These are phyloP conservation scores for Magnusiomyces sp. DNA, from an alignment of 1,139 yeast genomes.

Conservation along the genomic window DNA sequence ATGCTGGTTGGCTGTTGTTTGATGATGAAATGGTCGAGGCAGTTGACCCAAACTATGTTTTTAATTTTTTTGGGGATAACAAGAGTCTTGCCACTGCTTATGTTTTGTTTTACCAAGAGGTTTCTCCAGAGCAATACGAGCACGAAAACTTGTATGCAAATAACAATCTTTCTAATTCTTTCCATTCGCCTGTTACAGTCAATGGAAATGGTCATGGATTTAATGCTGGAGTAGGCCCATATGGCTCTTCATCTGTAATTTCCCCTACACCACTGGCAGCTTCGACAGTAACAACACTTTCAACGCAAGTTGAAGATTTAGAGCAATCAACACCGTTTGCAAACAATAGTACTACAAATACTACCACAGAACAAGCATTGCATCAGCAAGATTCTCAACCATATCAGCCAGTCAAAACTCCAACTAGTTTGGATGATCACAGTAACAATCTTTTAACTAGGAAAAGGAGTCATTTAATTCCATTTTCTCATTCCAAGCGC, in stretches of 20 bases:
- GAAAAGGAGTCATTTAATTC: neutral
- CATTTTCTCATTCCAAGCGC: neutral
- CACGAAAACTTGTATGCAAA: slow-evolving; percentile 11
- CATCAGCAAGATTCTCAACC: neutral
- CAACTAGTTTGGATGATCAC: neutral
- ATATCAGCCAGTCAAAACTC: neutral
- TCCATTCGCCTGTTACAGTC: too few relatives aligned
- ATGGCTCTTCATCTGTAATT: neutral
- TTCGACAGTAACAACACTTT: slow-evolving; percentile 1
- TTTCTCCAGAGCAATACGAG: slow-evolving; percentile 15
- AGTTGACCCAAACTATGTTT: slow-evolving; percentile 75
- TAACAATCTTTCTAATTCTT: neutral
- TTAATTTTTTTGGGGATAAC: slow-evolving; percentile 81
- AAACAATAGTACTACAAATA: neutral
- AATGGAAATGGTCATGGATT: too few relatives aligned
- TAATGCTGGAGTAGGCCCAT: neutral
- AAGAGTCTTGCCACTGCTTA: slow-evolving; percentile 90
- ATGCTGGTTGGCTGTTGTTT: slow-evolving; percentile 80
- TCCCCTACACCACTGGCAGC: neutral
- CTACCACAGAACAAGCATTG: neutral
- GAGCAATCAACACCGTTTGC: neutral
- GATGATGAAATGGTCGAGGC: slow-evolving; percentile 94
- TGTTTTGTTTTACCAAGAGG: slow-evolving; percentile 61
- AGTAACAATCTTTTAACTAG: neutral
- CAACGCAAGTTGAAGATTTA: neutral